A percentile compares a stretch with the other conserved stretches of the same genome.
phyloP scores from a whole-genome alignment of 208 protist genomes.

The Leishmania amazonensis region DNA sequence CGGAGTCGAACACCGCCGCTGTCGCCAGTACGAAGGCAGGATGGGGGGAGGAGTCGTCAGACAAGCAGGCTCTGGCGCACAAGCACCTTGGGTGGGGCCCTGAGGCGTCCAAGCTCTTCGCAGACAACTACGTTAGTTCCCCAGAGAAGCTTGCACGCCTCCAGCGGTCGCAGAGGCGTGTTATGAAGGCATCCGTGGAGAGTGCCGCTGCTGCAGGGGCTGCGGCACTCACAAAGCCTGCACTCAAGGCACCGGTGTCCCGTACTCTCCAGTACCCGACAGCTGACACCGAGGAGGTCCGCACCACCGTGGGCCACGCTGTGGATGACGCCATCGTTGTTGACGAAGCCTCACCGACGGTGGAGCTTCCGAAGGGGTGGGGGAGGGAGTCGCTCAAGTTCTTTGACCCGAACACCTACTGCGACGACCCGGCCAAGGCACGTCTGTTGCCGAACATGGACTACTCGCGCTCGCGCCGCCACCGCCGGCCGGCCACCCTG shows the following conservation, averaged over 20 bases:
- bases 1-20: neutral
- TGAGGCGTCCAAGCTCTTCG: constrained; percentile 67
- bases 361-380: constrained; percentile 64
- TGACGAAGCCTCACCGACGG: constrained; percentile 25
- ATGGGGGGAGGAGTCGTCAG: neutral
- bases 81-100: constrained; percentile 62
- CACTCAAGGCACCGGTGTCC: constrained; percentile 8
- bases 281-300: constrained; percentile 8
- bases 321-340: constrained; percentile 35
- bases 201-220: neutral
- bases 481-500: constrained; percentile 10
- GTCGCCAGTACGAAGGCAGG: too few relatives aligned
- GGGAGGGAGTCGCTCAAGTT: constrained; percentile 64
- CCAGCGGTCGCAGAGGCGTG: constrained; percentile 8
- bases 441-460: constrained; percentile 33
- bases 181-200: neutral
- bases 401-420: constrained; percentile 84
- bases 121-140: constrained; percentile 70
- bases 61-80: constrained; percentile 3
- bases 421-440: constrained; percentile 73
- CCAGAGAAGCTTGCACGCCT: constrained; percentile 60
- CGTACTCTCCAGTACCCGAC: constrained; percentile 14
- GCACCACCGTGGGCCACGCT: constrained; percentile 41
- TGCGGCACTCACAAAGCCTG: constrained; percentile 14
- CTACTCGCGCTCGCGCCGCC: constrained; percentile 19